Evolutionary conservation across 192 early-diverging fungal species (phyloP), one percentile per base, ranked within the genome.

Genomic region (Coemansia sp.): DNA sequence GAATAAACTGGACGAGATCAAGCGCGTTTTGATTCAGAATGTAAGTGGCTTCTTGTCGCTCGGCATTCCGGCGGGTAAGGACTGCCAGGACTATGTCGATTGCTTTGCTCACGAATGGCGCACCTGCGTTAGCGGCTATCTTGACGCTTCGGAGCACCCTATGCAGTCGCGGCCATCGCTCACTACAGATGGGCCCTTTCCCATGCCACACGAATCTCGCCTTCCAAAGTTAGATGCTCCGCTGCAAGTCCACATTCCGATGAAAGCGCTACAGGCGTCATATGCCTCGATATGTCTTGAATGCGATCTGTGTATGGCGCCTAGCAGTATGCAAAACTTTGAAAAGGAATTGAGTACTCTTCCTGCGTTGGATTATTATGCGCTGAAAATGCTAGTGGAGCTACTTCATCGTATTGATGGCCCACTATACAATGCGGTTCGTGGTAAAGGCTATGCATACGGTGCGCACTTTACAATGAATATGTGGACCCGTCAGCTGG

Each of bases 371-470:
- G 85, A 88, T 62, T 74, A 70, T 28, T 84, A 76, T 38, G 82
- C 86, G 41, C 84, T 92, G 3, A 41, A 59, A 1, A 67, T 93
- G 27, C 69, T 95, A 21, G 73, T 83, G n/a, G 87, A 88, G 57
- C 65, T 94, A 10, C 68, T 95, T 7, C 85, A 87, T 8, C 81
- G 88, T 23, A 76, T 81, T 4, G 92, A 93, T 50, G 93, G 93
- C 0, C 90, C 90, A 0, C 73, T 95, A 4, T 91, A 87, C 76
- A 88, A 81, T 8, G 86, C 87, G 0, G 84, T 93, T 23, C 85
- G 93, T 34, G 92, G 92, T 16, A 77, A 78, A 25, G 88, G 89
- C 22, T 91, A 85, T 56, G 90, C 93, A 0, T 94, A 94, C 67
- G 89, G 84, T 60, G 84, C 86, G 10, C 81, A 78, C 2, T 60